Base-by-base conservation (phyloP, 306 rosid genomes). In the Fragaria vesca region DNA sequence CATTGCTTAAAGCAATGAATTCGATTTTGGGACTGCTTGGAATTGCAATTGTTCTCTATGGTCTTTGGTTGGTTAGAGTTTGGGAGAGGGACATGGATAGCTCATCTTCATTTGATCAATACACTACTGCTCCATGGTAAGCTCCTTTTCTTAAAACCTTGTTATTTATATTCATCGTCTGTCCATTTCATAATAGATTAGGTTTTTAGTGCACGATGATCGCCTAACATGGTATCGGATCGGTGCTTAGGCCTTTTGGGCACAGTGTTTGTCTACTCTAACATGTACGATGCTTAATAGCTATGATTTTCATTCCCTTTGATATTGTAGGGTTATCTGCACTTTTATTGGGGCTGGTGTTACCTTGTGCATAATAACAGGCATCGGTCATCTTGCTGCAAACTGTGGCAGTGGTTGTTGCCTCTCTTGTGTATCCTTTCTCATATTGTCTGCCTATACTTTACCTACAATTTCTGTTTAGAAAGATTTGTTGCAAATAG, bases 351-450 rank as follows among this genome's bases (percentile, higher is more conserved):
- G 82, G 11, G 78, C 28, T 52, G 89, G 89, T 45, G 60, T 72
- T 62, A 38, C 43, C 57, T 43, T 83, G 55, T 81, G 87, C 52
- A 54, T 50, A 30, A 72, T 83, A 71, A 55, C 87, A 9, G 72
- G 75, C 50, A 47, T 83, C 13, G 89, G 89, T 32, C 85, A 81
- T 62, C 32, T 78, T 50, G 83, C 89, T 60, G 85, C 87, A 8
- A 73, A 55, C 17, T 54, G 32, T 30, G 67, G 63, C 11, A 66
- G 81, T 72, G 85, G 83, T 1, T 75, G 69, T 68, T 83, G 83
- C 80, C 89, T 86, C 66, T 83, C 83, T 55, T 83, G 68, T 34
- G 89, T 86, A 83, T 86, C 87, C 89, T 86, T 77, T 57, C 26
- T 48, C 30, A 6, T 21, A 65, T 5, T 11, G n/a, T 45, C 42